These are phyloP conservation scores for Lobosporangium transversale DNA, from an alignment of 192 early-diverging fungal genomes.

Conservation along the genomic window DNA sequence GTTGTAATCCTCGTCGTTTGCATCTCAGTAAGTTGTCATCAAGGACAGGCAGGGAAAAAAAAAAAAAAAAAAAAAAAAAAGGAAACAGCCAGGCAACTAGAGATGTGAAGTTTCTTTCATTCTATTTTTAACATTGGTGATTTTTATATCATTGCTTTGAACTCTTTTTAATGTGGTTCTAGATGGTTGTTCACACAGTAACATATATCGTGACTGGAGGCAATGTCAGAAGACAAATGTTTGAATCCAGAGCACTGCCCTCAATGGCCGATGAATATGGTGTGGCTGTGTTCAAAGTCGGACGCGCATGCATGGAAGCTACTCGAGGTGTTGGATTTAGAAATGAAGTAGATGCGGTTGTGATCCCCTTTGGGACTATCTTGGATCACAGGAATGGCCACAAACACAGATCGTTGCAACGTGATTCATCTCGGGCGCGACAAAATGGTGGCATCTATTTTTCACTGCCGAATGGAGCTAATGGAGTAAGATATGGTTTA, in stretches of 20 bases:
- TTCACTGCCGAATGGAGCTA: conserved; percentile 1
- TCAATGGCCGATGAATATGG: conserved; percentile 54
- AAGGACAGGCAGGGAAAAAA: not conserved
- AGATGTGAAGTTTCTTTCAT: too few species aligned
- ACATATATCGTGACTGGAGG: conserved; percentile 56
- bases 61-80: not conserved
- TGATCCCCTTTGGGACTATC: conserved; percentile 53
- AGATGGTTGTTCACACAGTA: conserved; percentile 48
- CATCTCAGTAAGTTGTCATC: conserved; percentile 51
- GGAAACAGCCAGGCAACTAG: not conserved
- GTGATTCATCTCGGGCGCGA: conserved; percentile 1
- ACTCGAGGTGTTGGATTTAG: conserved; percentile 55
- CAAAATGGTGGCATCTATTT: conserved; percentile 1
- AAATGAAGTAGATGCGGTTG: conserved; percentile 55
- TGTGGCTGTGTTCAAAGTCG: conserved; percentile 58
- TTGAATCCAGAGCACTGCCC: conserved; percentile 55
- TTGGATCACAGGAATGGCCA: conserved; percentile 32
- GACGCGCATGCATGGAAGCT: conserved; percentile 58
- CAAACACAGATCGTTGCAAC: not conserved
- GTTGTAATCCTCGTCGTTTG: conserved; percentile 55
- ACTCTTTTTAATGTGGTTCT: not conserved
- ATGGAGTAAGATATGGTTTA: too few species aligned
- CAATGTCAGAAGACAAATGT: conserved; percentile 57
- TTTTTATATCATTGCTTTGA: not conserved
- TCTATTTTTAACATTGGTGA: not conserved